Conservation (phyloP, 176 grass and related monocot genomes). For the Coix lacrymajobi region DNA sequence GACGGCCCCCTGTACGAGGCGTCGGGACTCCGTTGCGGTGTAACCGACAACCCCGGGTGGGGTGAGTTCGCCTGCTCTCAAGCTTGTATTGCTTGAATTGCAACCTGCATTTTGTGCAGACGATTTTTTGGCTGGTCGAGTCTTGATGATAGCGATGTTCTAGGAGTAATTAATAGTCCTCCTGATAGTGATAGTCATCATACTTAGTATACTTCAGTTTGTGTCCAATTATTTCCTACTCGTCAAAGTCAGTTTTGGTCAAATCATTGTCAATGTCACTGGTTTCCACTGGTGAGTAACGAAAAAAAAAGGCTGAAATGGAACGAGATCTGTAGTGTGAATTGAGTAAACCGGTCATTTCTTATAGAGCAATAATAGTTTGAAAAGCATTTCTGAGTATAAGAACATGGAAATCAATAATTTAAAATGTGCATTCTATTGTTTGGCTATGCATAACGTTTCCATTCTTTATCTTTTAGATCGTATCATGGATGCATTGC, state of each 20-base stretch:
- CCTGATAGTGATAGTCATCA: conserved; percentile 3
- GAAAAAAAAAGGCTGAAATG: background rate
- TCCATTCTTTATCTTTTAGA: background rate
- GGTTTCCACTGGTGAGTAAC: background rate
- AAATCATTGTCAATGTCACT: background rate
- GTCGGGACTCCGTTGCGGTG: conserved; percentile 46
- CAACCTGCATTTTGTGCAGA: conserved; percentile 17
- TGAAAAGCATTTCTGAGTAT: background rate
- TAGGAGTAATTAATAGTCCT: conserved; percentile 1
- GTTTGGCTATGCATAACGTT: background rate
- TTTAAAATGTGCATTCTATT: background rate
- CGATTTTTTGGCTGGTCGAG: background rate
- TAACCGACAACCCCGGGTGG: conserved; percentile 80
- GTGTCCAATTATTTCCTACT: background rate
- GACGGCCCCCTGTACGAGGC: conserved; percentile 32
- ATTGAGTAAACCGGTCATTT: background rate
- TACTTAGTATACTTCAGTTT: background rate
- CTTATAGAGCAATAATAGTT: background rate
- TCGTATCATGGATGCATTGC: background rate
- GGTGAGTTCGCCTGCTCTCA: conserved; percentile 49
- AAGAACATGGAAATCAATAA: background rate
- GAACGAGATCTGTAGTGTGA: background rate
- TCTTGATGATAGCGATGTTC: conserved; percentile 21
- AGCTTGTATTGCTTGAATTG: background rate
- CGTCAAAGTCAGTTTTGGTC: background rate